Percentiles rank a stretch among this genome's conserved stretches.
Evolutionary conservation across 1,284 basidiomycete species (phyloP).

Genomic region (Testicularia cyperi): DNA sequence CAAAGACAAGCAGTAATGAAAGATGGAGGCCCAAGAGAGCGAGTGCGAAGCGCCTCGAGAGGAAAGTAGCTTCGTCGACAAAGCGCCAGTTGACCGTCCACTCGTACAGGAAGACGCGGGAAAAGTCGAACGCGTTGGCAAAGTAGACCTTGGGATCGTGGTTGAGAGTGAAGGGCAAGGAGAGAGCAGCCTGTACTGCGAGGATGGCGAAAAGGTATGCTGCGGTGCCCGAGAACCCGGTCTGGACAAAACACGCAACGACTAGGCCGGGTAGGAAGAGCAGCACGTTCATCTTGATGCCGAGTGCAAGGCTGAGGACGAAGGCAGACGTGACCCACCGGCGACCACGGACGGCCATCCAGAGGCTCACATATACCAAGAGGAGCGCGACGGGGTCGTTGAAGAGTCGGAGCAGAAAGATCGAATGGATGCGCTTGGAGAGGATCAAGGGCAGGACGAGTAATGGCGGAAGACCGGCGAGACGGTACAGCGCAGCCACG

Average conservation of each 20-base stretch:
- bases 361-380: constrained; percentile 62
- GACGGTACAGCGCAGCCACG: constrained; percentile 42
- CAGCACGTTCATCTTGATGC: constrained; percentile 93
- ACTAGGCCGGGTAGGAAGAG: constrained; percentile 81
- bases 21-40: constrained; percentile 72
- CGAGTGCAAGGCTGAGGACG: constrained; percentile 77
- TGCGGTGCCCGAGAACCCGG: constrained; percentile 64
- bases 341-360: constrained; percentile 65
- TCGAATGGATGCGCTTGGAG: constrained; percentile 90
- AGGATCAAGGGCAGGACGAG: constrained; percentile 74
- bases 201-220: constrained; percentile 8
- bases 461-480: constrained; percentile 42
- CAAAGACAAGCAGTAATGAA: constrained; percentile 69
- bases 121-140: constrained; percentile 79
- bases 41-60: constrained; percentile 69
- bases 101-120: constrained; percentile 83
- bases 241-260: constrained; percentile 66
- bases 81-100: constrained; percentile 99
- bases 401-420: constrained; percentile 88
- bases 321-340: constrained; percentile 70
- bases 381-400: constrained; percentile 89
- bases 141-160: constrained; percentile 71
- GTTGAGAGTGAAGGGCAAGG: constrained; percentile 73
- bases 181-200: constrained; percentile 68
- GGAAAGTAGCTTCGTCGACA: constrained; percentile 73